Base-by-base conservation (phyloP, 225 moss, liverwort and hornwort species). In the Rhytidiadelphus loreus region DNA sequence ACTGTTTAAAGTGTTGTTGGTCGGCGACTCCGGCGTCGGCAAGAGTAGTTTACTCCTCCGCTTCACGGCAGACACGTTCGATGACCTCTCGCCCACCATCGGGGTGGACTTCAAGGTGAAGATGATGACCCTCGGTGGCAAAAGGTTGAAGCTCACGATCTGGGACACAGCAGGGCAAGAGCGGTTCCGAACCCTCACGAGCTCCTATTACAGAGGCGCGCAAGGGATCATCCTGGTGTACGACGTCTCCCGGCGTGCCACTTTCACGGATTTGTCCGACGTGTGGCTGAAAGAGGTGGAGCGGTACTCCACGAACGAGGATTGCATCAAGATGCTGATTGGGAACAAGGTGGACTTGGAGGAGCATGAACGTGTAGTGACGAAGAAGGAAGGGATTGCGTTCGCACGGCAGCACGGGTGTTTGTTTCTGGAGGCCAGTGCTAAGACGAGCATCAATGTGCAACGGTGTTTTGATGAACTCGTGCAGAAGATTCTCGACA, bases 91-190 rank as follows among this genome's bases (percentile, higher is more conserved):
- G 3, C 98, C 98, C 4, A 98, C 98, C 25, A 98, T 98, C 70
- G 98, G 98, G 18, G 98, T 98, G 74, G 98, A 98, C 75, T 98
- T 98, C 92, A 98, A 98, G 93, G 93, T 98, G 83, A 97, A 98
- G 94, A 91, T 97, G 96, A 90, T 98, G 94, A 96, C 94, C 12
- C 82, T 98, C 33, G 92, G 94, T 35, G 98, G 98, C 43, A 97
- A 96, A 63, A 92, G 93, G 87, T 86, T 98, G 93, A 98, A 98
- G 90, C 88, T 98, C 62, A 98, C 98, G 43, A 98, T 98, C 89
- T 98, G 98, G 98, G 98, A 98, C 78, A 98, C 98, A 30, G 98
- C 98, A 29, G 98, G 98, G 88, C 98, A 98, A 89, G 98, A 98
- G 92, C 93, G 98, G 70, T 98, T 98, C 86, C 93, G 98, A 65